Base-by-base conservation (phyloP, 2,329 filamentous ascomycete species). In the Aspergillus tamarii region DNA sequence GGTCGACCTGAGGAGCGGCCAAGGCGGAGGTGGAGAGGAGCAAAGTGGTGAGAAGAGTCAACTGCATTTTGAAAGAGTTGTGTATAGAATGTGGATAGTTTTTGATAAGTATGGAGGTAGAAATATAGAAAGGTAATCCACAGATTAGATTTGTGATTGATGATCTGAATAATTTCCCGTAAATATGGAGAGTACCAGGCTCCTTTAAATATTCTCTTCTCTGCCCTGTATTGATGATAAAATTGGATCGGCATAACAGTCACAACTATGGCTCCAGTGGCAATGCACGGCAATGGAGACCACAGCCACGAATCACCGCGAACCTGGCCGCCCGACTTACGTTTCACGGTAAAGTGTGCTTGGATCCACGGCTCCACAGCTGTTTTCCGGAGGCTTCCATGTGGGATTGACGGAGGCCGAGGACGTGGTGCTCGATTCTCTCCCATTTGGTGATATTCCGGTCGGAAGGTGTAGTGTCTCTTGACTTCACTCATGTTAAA, bases 11-110 rank as follows among this genome's bases (percentile, higher is more conserved):
- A 50, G 65, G 28, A 41, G 71, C 67, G 46, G 73, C 54, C 66
- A 68, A 65, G 57, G 66, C 63, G 28, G 67, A 62, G 64, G 69
- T 66, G 57, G 72, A 61, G 64, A 73, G 62, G 60, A 75, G 67
- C 41, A 65, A 53, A 39, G 72, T 72, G 63, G 68, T 60, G 62
- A 74, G 54, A 45, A 69, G 57, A 55, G 68, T 69, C 67, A 73
- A 68, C 62, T 74, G 72, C 73, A 75, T 75, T 65, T 46, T 69
- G 66, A n/a, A 23, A 53, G 48, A 46, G 59, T n/a, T 61, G 55
- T 28, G 9, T 43, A 39, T 12, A 28, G 30, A 23, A 41, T 36
- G 43, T 48, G n/a, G 41, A 30, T 16, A 7, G 10, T 53, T 34
- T 7, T 12, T 12, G 32, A 34, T 12, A 3, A 12, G 2, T 7